A percentile compares a stretch with the other conserved stretches of the same genome.
Evolutionary conservation across 2,329 filamentous ascomycete genomes (phyloP).

Genomic region (Aureobasidium sp.): DNA sequence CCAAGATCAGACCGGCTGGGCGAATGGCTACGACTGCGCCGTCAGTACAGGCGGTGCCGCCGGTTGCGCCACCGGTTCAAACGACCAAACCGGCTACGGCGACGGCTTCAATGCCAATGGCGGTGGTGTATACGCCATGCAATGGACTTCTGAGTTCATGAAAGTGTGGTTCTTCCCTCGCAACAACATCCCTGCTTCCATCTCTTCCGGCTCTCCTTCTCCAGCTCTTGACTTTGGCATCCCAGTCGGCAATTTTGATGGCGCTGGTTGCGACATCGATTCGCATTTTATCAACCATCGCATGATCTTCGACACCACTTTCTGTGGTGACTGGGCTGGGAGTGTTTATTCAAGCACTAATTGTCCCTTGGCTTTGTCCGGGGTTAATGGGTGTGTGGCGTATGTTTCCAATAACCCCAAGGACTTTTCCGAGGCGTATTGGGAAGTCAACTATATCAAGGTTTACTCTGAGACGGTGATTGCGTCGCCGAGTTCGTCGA

Average conservation of each 20-base stretch:
- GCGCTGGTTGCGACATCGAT: conserved; percentile 31
- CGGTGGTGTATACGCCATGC: conserved; percentile 42
- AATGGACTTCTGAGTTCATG: conserved; percentile 65
- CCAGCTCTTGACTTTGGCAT: conserved; percentile 45
- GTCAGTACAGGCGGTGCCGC: conserved; percentile 39
- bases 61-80: conserved; percentile 23
- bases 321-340: conserved; percentile 28
- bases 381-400: conserved; percentile 15
- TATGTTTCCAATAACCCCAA: conserved; percentile 21
- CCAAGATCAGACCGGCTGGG: conserved; percentile 36
- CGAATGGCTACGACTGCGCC: conserved; percentile 47
- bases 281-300: conserved; percentile 30
- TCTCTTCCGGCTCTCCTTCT: conserved; percentile 47
- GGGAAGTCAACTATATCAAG: conserved; percentile 22
- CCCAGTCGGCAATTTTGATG: conserved; percentile 51
- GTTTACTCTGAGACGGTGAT: conserved; percentile 18
- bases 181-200: conserved; percentile 54
- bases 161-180: conserved; percentile 76
- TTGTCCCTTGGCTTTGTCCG: conserved; percentile 16
- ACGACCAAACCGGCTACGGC: conserved; percentile 30
- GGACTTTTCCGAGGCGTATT: conserved; percentile 22
- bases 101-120: conserved; percentile 42
- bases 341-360: conserved; percentile 14
- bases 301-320: conserved; percentile 59
- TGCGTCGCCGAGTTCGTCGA: neutral